These are phyloP conservation scores for Cordyceps tenuipes DNA, from an alignment of 2,329 filamentous ascomycete species.

Conservation along the genomic window DNA sequence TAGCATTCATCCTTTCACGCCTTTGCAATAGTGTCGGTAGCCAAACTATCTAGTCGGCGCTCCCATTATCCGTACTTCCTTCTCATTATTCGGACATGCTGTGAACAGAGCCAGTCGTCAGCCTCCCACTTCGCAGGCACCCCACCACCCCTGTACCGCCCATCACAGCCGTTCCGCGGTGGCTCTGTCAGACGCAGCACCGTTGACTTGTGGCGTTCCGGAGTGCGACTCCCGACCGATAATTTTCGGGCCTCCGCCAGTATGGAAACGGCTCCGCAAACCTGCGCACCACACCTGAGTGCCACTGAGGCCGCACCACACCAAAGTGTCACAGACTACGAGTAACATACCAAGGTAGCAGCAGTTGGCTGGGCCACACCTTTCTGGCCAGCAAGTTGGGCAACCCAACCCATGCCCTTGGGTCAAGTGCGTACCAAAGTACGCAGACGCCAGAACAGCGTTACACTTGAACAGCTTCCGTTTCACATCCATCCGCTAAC, in stretches of 20 bases:
- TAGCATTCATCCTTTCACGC: too few species aligned
- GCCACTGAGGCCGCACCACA: conserved; percentile 10
- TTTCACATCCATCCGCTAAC: background rate
- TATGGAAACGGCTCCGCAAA: background rate
- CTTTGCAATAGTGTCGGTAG: background rate
- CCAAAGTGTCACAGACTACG: background rate
- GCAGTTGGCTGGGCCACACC: conserved; percentile 2
- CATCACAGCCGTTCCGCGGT: conserved; percentile 5
- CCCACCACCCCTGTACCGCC: background rate
- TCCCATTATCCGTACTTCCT: background rate
- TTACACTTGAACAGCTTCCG: background rate
- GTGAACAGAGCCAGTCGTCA: too few species aligned
- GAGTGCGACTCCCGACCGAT: conserved; percentile 12
- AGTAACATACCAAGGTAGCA: background rate
- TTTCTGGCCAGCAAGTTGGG: background rate
- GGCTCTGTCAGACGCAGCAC: conserved; percentile 12
- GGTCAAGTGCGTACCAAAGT: background rate
- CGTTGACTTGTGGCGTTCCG: conserved; percentile 13
- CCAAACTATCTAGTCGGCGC: background rate
- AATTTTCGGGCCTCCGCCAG: conserved; percentile 11
- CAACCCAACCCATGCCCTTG: background rate
- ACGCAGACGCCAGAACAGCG: background rate
- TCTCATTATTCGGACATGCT: too few species aligned
- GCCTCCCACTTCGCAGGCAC: background rate
- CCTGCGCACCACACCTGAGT: background rate